Base-by-base conservation (phyloP, 2,329 filamentous ascomycete species). In the Nemania sp. region DNA sequence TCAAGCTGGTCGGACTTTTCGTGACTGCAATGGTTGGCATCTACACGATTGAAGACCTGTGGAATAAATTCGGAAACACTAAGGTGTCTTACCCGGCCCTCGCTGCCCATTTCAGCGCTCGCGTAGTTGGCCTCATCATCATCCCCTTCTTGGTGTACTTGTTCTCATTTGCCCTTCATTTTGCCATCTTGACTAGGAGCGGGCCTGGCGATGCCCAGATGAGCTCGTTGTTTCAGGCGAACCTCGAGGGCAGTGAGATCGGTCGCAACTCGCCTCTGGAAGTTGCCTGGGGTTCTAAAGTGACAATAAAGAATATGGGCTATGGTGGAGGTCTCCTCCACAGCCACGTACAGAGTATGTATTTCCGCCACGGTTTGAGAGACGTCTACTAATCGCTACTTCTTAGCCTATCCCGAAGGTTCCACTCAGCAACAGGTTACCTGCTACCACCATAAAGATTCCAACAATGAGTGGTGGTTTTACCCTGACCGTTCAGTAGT, bases 401-500 rank as follows among this genome's bases (percentile, higher is more conserved):
- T 11, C 45, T 20, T 54, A 72, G 70, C 92, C 9, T 98, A 92
- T 75, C 94, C 94, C 0, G 93, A 97, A 73, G 95, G 94, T 34
- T 98, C 95, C 39, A 80, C 80, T 54, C 95, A 99, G 78, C 96
- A 99, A 77, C 95, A 99, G 76, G 89, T 99, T 64, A 99, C 95
- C 65, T 99, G 96, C 82, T 99, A 99, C 79, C 95, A 99, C 79
- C 95, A 99, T 83, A 99, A 99, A 77, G 95, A 99, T 81, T 85
- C 94, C 75, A 99, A 99, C 85, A 99, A 99, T 76, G 95, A 99
- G 76, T 99, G 95, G 95, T 97, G 96, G 79, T 93, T 99, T 78
- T 97, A 97, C 76, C 95, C 95, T 25, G 97, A 94, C 79, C 91
- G 96, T 65, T 78, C 82, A 55, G 86, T 96, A 60, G 78, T 83